Evolutionary conservation across 257 asterid genomes (phyloP), one percentile per base, ranked within the genome.

Genomic region (Solanum neorickii): DNA sequence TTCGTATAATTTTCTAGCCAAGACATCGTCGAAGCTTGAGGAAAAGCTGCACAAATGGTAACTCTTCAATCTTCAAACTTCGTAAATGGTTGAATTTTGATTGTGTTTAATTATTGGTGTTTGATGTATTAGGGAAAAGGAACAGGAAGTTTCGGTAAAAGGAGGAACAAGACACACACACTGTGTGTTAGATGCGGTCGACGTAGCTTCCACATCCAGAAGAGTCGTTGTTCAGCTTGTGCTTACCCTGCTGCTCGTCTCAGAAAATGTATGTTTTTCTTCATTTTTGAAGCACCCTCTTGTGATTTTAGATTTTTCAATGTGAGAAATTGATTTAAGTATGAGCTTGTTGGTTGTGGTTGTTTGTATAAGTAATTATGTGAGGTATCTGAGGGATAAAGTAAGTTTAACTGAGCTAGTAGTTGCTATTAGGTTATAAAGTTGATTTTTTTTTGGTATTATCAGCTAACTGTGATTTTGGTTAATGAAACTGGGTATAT

Each of bases 111-210:
- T 21, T 46, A 0, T 25, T 68, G 7, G 2, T 16, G 35, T 47
- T 72, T 4, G 25, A 46, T 86, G 73, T 86, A 7, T 21, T 39
- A 86, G 88, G 88, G 88, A 86, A 86, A 86, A 86, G 88, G 88
- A 31, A 86, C 88, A 16, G 88, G 88, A 11, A 86, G 88, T 86
- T 86, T 86, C 42, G 88, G 88, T 73, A 86, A 86, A 59, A 59
- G 88, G 74, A 86, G 88, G 88, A 86, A 86, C 70, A 86, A 86
- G 88, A 86, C 88, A 5, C 88, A 86, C 59, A 86, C 88, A 49
- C 88, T 86, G 49, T 86, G 88, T 49, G 88, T 84, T 2, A n/a
- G 87, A 65, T 84, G 87, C 21, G 87, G 87, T 31, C 87, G 87
- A 31, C 87, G 87, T 23, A 86, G 88, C 59, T 86, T 86, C 84